Conservation (phyloP, 1,284 basidiomycete species). For the Trichosporon faecale region DNA sequence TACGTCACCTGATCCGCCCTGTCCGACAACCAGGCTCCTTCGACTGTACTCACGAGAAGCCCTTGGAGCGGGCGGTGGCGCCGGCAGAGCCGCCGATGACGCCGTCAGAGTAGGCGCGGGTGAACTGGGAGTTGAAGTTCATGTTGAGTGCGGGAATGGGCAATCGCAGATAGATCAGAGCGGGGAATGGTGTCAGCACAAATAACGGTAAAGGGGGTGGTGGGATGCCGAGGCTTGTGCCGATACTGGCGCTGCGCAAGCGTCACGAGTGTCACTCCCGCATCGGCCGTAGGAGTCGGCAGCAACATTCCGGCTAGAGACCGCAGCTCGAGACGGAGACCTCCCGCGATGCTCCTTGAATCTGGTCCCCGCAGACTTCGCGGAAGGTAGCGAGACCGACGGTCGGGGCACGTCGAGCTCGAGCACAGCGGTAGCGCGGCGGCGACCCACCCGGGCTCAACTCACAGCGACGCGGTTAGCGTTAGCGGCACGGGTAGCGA, state of each 20-base stretch:
- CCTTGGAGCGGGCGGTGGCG: constrained; percentile 43
- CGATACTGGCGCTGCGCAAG: background rate
- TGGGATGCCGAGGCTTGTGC: too few species aligned
- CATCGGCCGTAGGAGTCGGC: too few species aligned
- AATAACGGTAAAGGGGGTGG: background rate
- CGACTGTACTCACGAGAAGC: constrained; percentile 42
- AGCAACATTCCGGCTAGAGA: too few species aligned
- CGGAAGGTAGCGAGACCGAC: too few species aligned
- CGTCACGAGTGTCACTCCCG: background rate
- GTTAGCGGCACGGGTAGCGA: constrained; percentile 25
- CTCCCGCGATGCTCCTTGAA: too few species aligned
- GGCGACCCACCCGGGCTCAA: background rate
- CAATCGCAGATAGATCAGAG: background rate
- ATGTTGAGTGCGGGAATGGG: constrained; percentile 27
- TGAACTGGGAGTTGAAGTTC: background rate
- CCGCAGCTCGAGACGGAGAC: too few species aligned
- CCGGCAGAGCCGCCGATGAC: constrained; percentile 36
- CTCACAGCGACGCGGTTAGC: constrained; percentile 27
- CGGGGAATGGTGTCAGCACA: background rate
- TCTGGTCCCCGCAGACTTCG: too few species aligned
- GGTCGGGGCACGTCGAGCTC: too few species aligned
- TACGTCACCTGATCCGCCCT: background rate
- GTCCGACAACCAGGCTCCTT: background rate
- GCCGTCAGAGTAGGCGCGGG: constrained; percentile 10
- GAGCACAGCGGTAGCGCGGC: too few species aligned